Percentiles rank a stretch among this genome's conserved stretches.
phyloP scores from a whole-genome alignment of 2,329 filamentous ascomycete species.

The Canariomyces notabilis region DNA sequence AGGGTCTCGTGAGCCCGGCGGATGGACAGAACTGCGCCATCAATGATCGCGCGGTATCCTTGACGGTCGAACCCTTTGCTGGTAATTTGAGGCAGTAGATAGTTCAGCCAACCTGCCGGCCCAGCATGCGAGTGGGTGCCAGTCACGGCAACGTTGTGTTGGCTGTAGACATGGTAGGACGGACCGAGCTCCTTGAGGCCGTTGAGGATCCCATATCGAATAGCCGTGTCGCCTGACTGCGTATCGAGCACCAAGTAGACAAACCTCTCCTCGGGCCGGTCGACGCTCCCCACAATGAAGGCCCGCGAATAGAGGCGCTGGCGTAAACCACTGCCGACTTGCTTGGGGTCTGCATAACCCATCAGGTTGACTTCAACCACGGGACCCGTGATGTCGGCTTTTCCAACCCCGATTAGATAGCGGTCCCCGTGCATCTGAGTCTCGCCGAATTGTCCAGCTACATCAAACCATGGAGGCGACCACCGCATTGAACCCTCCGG shows the following conservation, averaged over 20 bases:
- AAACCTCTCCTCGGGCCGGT: slow-evolving; percentile 64
- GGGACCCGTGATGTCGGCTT: slow-evolving; percentile 61
- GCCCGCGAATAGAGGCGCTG: slow-evolving; percentile 85
- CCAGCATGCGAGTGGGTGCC: slow-evolving; percentile 92
- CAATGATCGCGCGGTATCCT: slow-evolving; percentile 83
- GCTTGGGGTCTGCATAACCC: slow-evolving; percentile 82
- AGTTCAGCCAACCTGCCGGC: slow-evolving; percentile 91
- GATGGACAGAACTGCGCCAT: slow-evolving; percentile 78
- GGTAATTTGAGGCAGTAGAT: slow-evolving; percentile 85
- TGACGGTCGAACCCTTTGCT: slow-evolving; percentile 80
- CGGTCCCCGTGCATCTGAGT: slow-evolving; percentile 28
- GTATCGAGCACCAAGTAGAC: slow-evolving; percentile 86
- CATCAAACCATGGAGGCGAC: neutral
- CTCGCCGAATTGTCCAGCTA: neutral
- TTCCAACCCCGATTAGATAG: slow-evolving; percentile 52
- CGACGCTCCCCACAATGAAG: slow-evolving; percentile 73
- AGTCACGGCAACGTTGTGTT: slow-evolving; percentile 80
- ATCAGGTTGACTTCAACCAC: slow-evolving; percentile 89
- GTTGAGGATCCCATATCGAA: slow-evolving; percentile 80
- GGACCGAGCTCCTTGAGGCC: slow-evolving; percentile 63
- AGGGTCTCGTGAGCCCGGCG: slow-evolving; percentile 71
- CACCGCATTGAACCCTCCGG: neutral
- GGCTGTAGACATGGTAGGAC: slow-evolving; percentile 69
- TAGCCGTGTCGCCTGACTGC: slow-evolving; percentile 81
- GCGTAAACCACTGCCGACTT: slow-evolving; percentile 76